Conservation (phyloP, 306 rosid species). For the Vigna trinervia region DNA sequence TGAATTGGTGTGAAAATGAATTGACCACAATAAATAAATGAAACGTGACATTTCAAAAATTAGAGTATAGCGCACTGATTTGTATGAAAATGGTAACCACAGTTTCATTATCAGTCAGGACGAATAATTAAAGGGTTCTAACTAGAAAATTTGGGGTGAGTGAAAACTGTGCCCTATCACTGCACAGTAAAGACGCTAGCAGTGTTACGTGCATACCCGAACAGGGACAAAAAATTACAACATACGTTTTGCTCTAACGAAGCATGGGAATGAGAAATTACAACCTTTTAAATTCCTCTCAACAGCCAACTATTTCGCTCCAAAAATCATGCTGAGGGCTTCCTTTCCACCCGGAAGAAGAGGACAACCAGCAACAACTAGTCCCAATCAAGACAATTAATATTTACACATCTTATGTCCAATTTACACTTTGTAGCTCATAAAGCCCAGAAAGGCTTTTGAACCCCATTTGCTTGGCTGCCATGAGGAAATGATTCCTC, state of each 20-base stretch:
- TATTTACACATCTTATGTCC: slow-evolving; percentile 43
- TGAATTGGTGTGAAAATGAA: no score
- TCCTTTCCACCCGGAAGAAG: slow-evolving; percentile 10
- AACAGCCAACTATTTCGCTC: slow-evolving; percentile 28
- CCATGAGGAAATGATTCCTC: slow-evolving; percentile 52
- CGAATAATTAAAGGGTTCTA: neutral
- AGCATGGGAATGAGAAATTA: slow-evolving; percentile 30
- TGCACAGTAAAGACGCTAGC: slow-evolving; percentile 23
- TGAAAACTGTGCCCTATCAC: slow-evolving; percentile 27
- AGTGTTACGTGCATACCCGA: slow-evolving; percentile 39
- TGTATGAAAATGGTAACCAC: neutral
- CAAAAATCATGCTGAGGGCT: slow-evolving; percentile 35
- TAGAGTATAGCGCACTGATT: neutral
- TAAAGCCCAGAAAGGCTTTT: slow-evolving; percentile 92
- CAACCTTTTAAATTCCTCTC: slow-evolving; percentile 36
- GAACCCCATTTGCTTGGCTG: slow-evolving; percentile 49
- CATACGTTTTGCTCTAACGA: slow-evolving; percentile 18
- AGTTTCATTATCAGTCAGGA: slow-evolving; percentile 19
- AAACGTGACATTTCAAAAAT: no score
- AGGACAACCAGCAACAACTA: slow-evolving; percentile 4
- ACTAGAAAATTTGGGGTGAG: slow-evolving; percentile 4
- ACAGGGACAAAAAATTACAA: slow-evolving; percentile 38
- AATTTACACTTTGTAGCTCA: slow-evolving; percentile 49
- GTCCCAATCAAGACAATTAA: neutral
- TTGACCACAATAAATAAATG: neutral